phyloP scores from a whole-genome alignment of 352 stramenopile species.

The Ophiocytium majus region DNA sequence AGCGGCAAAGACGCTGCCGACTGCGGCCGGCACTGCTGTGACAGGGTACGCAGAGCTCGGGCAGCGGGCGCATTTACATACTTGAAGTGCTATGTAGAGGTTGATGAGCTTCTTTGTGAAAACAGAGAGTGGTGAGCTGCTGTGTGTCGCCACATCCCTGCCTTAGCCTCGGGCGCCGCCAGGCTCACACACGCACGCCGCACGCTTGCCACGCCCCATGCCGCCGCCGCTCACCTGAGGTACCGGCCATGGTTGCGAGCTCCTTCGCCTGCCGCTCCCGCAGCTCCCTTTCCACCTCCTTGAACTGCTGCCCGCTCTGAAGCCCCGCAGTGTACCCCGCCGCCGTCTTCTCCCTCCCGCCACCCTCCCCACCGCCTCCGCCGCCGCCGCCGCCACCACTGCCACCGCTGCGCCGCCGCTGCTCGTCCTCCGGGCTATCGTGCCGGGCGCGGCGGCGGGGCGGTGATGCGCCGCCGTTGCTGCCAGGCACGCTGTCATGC shows the following conservation, averaged over 20 bases:
- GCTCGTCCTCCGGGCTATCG: constrained; percentile 28
- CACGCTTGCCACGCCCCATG: no score
- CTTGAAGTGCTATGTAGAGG: no score
- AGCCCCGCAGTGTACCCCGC: constrained; percentile 52
- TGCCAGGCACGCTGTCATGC: not conserved
- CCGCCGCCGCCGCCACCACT: not conserved
- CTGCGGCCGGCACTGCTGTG: no score
- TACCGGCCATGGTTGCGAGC: not conserved
- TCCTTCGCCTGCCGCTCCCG: constrained; percentile 17
- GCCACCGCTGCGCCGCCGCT: constrained; percentile 2
- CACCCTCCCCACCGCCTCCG: constrained; percentile 1
- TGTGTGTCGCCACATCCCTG: no score
- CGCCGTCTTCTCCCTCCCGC: constrained; percentile 37
- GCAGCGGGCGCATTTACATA: no score
- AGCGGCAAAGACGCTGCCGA: no score
- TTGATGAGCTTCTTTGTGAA: no score
- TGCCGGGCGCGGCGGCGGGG: constrained; percentile 31
- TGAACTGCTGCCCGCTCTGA: constrained; percentile 52
- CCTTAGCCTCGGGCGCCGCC: no score
- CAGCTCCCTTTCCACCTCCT: constrained; percentile 47
- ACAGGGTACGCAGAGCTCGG: no score
- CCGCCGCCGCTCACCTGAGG: no score
- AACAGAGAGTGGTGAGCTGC: no score
- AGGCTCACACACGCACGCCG: no score
- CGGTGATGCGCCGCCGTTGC: constrained; percentile 27